Percentiles rank a stretch among this genome's conserved stretches.
Evolutionary conservation across 1,284 basidiomycete species (phyloP).

Genomic region (Apiotrichum domesticum): DNA sequence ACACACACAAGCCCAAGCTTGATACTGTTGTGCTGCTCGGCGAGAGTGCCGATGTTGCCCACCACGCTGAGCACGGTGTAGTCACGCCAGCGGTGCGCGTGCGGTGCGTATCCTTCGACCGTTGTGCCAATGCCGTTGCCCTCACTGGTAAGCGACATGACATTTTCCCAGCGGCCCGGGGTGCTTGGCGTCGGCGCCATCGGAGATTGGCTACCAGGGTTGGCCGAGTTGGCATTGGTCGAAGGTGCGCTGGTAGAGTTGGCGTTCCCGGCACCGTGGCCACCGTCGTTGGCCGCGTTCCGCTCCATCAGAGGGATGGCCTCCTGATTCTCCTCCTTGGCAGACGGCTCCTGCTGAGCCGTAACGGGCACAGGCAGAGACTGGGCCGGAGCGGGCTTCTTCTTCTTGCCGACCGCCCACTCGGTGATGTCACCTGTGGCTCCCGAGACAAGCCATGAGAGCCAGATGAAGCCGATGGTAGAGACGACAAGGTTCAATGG

Average conservation of each 20-base stretch:
- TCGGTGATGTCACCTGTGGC: conserved; percentile 68
- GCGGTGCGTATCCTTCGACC: conserved; percentile 23
- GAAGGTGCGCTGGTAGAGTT: not conserved
- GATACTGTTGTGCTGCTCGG: conserved; percentile 34
- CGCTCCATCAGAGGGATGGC: conserved; percentile 42
- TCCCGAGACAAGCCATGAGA: conserved; percentile 66
- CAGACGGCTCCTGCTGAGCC: conserved; percentile 1
- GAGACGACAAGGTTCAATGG: conserved; percentile 69
- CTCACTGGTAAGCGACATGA: conserved; percentile 9
- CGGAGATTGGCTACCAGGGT: not conserved
- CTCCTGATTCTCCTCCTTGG: conserved; percentile 36
- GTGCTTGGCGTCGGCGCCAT: not conserved
- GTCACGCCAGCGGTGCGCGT: conserved; percentile 24
- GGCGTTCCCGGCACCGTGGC: not conserved
- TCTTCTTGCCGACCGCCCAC: conserved; percentile 57
- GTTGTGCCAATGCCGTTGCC: conserved; percentile 15
- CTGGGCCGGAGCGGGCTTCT: conserved; percentile 11
- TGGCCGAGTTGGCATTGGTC: not conserved
- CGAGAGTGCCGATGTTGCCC: conserved; percentile 27
- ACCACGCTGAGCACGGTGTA: conserved; percentile 26
- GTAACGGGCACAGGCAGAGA: conserved; percentile 28
- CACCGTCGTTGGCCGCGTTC: conserved; percentile 18
- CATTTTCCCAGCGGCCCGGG: not conserved
- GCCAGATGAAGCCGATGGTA: conserved; percentile 67
- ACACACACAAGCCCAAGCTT: conserved; percentile 42